A percentile compares a stretch with the other conserved stretches of the same genome.
These are phyloP conservation scores for Aspergillus panamensis DNA, from an alignment of 495 filamentous ascomycete species.

Conservation along the genomic window DNA sequence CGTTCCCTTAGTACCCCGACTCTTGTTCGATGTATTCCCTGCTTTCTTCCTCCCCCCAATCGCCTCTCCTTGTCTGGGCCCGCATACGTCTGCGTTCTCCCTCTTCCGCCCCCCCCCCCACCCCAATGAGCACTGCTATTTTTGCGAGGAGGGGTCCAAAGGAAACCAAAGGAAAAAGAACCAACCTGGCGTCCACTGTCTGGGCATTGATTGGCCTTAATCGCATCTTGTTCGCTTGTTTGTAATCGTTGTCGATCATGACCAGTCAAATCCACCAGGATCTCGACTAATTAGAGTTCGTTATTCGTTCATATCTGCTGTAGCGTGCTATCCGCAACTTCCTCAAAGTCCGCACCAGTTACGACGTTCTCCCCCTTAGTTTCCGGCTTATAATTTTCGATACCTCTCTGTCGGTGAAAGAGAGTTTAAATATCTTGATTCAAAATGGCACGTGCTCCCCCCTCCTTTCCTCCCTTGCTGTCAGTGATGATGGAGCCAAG, in stretches of 20 bases:
- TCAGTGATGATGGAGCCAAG: neutral
- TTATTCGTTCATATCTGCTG: conserved; percentile 15
- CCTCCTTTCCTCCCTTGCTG: conserved; percentile 1
- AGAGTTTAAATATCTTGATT: conserved; percentile 93
- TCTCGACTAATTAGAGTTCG: conserved; percentile 33
- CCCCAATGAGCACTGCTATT: neutral
- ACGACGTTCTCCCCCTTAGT: conserved; percentile 97
- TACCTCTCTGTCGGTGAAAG: conserved; percentile 90
- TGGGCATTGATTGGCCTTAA: neutral
- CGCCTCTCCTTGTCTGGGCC: conserved; percentile 11
- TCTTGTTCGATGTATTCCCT: conserved; percentile 4
- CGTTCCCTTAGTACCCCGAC: neutral
- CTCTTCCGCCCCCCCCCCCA: neutral
- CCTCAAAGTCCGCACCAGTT: conserved; percentile 92
- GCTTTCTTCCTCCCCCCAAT: neutral
- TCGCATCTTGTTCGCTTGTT: conserved; percentile 4
- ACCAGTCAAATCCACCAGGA: conserved; percentile 8
- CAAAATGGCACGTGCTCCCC: conserved; percentile 73
- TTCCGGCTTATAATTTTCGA: conserved; percentile 96
- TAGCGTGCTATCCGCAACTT: conserved; percentile 92
- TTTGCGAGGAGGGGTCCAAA: conserved; percentile 1
- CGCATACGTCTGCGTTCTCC: conserved; percentile 1
- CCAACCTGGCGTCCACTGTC: neutral
- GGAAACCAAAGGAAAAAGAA: neutral
- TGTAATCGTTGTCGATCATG: conserved; percentile 5